Base-by-base conservation (phyloP, 495 filamentous ascomycete species). In the Cairneyella variabilis region DNA sequence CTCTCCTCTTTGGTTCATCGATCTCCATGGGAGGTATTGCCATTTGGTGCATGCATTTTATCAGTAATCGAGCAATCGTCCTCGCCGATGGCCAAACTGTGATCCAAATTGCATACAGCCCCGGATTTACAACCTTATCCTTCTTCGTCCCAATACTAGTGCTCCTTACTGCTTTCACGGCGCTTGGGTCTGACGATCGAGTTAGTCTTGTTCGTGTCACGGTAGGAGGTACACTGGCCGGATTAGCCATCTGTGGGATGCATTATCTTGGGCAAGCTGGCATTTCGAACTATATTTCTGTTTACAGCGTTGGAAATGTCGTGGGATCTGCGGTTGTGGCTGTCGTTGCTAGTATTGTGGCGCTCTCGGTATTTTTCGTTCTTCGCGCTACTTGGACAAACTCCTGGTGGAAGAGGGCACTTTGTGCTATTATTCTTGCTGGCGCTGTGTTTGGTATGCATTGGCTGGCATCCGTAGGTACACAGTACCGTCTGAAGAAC, bases 191-290 rank as follows among this genome's bases (percentile, higher is more conserved):
- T 25, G 76, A 76, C 51, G 77, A 77, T 37, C 71, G 64, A 34
- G 71, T 85, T 14, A 75, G 71, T 25, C 76, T 79, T 63, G 56
- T 77, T 63, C 80, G 83, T 11, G 76, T 87, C 11, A 38, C 71
- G n/a, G 53, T 76, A 0, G 83, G 83, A 21, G 89, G 90, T 1
- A 49, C 79, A 4, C 67, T 90, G 39, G 83, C 85, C 0, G 90
- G 90, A 10, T 66, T 78, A 4, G 80, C 87, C 20, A 83, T 93
- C 50, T 86, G 84, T 50, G 91, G 84, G 7, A 95, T 95, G 91
- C 88, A 95, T 64, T 96, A 95, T 58, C 70, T 93, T 44, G 89
- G 89, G 25, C 88, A 93, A 61, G 75, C 84, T 9, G 88, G 90
- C 32, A 90, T 92, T 58, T 70, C 72, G n/a, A 92, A 95, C 65